Evolutionary conservation across 148 eudicot genomes (phyloP), one percentile per base, ranked within the genome.

Genomic region (Nepenthes mirabilis): DNA sequence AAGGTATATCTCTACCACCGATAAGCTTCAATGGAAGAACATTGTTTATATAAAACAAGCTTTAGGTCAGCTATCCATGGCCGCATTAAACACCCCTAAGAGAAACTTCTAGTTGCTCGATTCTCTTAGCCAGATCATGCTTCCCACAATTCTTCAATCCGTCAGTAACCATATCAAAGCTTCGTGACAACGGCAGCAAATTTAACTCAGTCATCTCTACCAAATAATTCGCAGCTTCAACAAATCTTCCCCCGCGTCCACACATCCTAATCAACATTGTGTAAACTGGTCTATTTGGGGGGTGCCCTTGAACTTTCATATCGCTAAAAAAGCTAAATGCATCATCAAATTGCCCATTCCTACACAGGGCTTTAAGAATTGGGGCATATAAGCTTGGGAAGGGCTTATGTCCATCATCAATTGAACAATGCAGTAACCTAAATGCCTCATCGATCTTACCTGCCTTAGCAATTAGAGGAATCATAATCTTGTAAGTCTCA

Each of bases 371-470:
- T 69, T 93, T 93, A 40, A 93, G 75, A 64, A 93, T 79, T 0
- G 98, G 95, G 23, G 98, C 98, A 76, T 93, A 93, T n/a, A 93
- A 71, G 70, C 98, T 86, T 10, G 98, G 98, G 48, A 93, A 93
- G 2, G 98, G 98, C 74, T 76, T 76, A 48, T 83, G 80, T 56
- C 98, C 98, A 56, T 84, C 91, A 64, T 93, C 98, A 60, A 88
- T 82, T 2, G 95, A 86, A 62, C 83, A 75, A 75, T 88, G 88
- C 65, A 93, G 69, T 61, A 88, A 61, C 70, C 66, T 67, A 72
- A 93, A 83, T 11, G 95, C 98, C 64, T 88, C 91, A 50, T 83
- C 91, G 48, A 83, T 72, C 75, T 63, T 86, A 63, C 79, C 83
- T 56, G 73, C 65, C 77, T 81, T 86, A 3, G 96, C 83, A 55